A percentile compares a stretch with the other conserved stretches of the same genome.
Conservation (phyloP, 768 basidiomycete genomes). For the Tephrocybe sp. region DNA sequence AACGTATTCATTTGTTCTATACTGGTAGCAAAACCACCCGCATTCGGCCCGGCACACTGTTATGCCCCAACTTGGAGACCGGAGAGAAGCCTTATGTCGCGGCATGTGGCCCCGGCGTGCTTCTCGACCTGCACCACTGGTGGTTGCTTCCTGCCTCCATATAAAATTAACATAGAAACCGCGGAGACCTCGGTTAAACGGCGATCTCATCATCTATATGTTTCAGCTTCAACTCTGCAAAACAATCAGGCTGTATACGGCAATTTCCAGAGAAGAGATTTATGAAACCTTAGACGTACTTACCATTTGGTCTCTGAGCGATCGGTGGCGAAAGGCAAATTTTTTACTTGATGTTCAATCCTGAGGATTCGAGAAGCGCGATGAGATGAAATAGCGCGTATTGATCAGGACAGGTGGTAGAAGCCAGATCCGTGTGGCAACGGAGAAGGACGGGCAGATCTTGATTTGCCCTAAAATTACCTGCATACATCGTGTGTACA, state of each 20-base stretch:
- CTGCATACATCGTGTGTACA: background rate
- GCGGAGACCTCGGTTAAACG: constrained; percentile 23
- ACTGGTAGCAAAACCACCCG: background rate
- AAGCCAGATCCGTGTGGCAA: background rate
- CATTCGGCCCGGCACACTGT: too few species aligned
- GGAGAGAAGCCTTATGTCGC: constrained; percentile 4
- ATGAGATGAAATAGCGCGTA: background rate
- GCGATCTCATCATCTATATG: background rate
- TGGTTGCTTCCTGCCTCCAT: background rate
- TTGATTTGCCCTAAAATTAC: background rate
- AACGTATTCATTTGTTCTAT: background rate
- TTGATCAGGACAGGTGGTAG: background rate
- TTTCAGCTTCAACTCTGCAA: too few species aligned
- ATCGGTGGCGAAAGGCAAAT: too few species aligned
- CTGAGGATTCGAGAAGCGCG: background rate
- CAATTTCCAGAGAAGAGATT: too few species aligned
- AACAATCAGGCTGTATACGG: too few species aligned
- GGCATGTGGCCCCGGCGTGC: constrained; percentile 11
- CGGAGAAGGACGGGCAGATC: background rate
- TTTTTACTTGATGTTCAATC: too few species aligned
- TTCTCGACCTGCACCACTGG: constrained; percentile 16
- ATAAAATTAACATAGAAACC: constrained; percentile 7
- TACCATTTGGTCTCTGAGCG: too few species aligned
- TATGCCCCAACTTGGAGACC: background rate
- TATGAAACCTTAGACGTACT: too few species aligned